phyloP scores from a whole-genome alignment of 2,329 filamentous ascomycete genomes.

The Cladophialophora carrionii region DNA sequence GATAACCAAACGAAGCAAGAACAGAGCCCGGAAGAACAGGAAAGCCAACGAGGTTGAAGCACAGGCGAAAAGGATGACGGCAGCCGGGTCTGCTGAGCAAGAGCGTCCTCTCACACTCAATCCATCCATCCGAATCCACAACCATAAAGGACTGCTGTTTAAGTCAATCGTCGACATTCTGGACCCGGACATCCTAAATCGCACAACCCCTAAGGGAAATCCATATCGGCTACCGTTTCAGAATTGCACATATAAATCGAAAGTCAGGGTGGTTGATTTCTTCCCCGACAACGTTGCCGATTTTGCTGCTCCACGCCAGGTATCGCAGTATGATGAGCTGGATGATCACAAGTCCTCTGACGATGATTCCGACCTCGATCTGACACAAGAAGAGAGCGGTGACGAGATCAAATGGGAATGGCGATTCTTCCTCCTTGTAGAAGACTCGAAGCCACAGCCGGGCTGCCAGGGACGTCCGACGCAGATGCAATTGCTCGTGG shows the following conservation, averaged over 20 bases:
- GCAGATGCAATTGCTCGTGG: slow-evolving; percentile 69
- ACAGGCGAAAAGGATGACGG: background rate
- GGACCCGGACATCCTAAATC: slow-evolving; percentile 51
- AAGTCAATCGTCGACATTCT: slow-evolving; percentile 55
- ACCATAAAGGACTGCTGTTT: slow-evolving; percentile 47
- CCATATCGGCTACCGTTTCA: slow-evolving; percentile 67
- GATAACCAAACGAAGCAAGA: slow-evolving; percentile 38
- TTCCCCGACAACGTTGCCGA: slow-evolving; percentile 70
- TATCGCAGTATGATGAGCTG: slow-evolving; percentile 56
- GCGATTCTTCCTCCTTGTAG: slow-evolving; percentile 77
- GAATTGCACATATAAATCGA: slow-evolving; percentile 68
- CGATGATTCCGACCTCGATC: slow-evolving; percentile 36
- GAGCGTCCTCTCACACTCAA: slow-evolving; percentile 14
- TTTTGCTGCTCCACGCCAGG: slow-evolving; percentile 62
- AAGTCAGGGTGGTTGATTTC: slow-evolving; percentile 81
- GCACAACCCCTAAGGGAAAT: slow-evolving; percentile 51
- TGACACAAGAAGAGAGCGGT: slow-evolving; percentile 16
- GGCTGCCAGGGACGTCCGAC: slow-evolving; percentile 46
- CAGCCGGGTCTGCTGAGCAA: background rate
- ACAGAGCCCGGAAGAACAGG: slow-evolving; percentile 38
- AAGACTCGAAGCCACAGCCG: slow-evolving; percentile 61
- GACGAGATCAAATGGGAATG: slow-evolving; percentile 70
- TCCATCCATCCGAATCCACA: slow-evolving; percentile 52
- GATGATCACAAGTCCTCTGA: slow-evolving; percentile 46
- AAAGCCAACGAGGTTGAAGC: slow-evolving; percentile 33